A percentile compares a stretch with the other conserved stretches of the same genome.
phyloP scores from a whole-genome alignment of 2,329 filamentous ascomycete genomes.

The Pseudocercospora macadamiae region DNA sequence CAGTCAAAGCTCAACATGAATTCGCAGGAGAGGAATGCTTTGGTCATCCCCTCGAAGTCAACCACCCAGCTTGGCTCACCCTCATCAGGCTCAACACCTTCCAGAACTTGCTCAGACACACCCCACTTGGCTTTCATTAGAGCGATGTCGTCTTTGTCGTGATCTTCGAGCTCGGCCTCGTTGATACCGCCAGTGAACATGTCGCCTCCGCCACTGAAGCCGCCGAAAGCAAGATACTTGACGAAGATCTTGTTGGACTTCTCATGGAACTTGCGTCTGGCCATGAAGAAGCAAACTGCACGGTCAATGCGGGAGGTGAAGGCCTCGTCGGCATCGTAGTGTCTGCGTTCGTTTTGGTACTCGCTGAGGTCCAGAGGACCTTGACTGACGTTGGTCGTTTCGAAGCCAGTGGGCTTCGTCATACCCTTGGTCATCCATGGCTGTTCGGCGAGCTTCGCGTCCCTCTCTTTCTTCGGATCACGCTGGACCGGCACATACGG shows the following conservation, averaged over 20 bases:
- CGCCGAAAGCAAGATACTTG: constrained; percentile 81
- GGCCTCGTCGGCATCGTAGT: constrained; percentile 63
- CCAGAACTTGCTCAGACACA: constrained; percentile 52
- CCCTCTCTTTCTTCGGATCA: constrained; percentile 29
- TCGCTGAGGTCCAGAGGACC: constrained; percentile 74
- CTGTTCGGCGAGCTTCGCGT: constrained; percentile 34
- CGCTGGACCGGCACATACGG: constrained; percentile 33
- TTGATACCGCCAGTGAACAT: constrained; percentile 60
- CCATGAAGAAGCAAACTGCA: constrained; percentile 80
- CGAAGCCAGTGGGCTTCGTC: constrained; percentile 51
- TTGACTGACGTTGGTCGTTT: constrained; percentile 75
- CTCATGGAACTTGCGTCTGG: constrained; percentile 72
- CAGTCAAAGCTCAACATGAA: constrained; percentile 54
- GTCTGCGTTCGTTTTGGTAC: constrained; percentile 61
- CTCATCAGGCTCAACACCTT: constrained; percentile 49
- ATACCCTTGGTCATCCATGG: constrained; percentile 47
- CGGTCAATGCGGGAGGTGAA: constrained; percentile 74
- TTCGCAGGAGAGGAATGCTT: constrained; percentile 66
- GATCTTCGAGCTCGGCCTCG: constrained; percentile 34
- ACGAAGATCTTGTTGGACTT: constrained; percentile 68
- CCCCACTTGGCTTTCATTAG: constrained; percentile 53
- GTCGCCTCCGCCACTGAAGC: constrained; percentile 66
- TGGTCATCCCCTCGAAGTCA: constrained; percentile 77
- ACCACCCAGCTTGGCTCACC: constrained; percentile 64
- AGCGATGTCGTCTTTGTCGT: constrained; percentile 59